Evolutionary conservation across 345 rosid species (phyloP).

Genomic region (Durio zibethinus): DNA sequence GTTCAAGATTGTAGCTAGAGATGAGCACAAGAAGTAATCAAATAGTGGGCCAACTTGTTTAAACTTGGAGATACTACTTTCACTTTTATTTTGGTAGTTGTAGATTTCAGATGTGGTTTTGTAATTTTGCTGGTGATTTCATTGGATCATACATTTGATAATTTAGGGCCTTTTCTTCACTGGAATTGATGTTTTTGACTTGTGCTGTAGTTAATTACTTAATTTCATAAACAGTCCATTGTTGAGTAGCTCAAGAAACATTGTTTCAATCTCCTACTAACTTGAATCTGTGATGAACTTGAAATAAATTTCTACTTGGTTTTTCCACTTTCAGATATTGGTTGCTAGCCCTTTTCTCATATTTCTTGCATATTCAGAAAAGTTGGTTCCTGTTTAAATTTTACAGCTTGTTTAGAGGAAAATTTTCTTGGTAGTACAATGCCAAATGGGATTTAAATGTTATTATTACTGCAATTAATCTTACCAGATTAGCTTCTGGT

Average conservation of each 20-base stretch:
- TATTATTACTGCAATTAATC: no score
- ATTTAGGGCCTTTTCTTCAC: not conserved
- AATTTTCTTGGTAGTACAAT: no score
- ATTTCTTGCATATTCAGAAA: not conserved
- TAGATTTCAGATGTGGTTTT: not conserved
- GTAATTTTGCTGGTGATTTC: not conserved
- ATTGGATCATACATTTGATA: not conserved
- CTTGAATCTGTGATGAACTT: not conserved
- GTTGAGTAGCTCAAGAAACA: not conserved
- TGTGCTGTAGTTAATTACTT: no score
- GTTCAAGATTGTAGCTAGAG: conserved; percentile 92
- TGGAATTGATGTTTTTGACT: not conserved
- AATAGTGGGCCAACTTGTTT: not conserved
- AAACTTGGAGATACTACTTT: not conserved
- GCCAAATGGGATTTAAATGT: not conserved
- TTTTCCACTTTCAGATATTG: not conserved
- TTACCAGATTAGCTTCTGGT: no score
- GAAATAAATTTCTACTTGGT: not conserved
- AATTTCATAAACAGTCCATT: no score
- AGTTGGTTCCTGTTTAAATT: not conserved
- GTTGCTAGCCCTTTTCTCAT: no score
- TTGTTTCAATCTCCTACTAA: not conserved
- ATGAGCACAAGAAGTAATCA: conserved; percentile 35
- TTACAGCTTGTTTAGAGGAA: not conserved
- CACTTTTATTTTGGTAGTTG: not conserved